Evolutionary conservation across 2,329 filamentous ascomycete genomes (phyloP), one percentile per base, ranked within the genome.

Genomic region (Penicillium sp.): DNA sequence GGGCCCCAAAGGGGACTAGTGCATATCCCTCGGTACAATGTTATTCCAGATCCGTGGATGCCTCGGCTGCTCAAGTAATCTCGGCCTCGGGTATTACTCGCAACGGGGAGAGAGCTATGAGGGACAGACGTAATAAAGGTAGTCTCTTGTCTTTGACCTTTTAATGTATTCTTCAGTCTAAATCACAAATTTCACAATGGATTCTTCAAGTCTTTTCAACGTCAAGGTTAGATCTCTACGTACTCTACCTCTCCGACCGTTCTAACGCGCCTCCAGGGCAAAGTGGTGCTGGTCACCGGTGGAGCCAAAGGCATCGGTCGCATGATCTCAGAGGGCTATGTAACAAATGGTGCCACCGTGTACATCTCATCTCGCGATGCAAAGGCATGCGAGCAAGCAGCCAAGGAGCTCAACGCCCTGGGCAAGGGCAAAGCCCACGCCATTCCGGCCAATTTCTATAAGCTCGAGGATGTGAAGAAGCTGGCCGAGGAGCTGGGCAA

Each of bases 321-420:
- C 61, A 82, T 82, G 80, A 81, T 81, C 44, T 80, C 80, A 1
- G 78, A 82, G 65, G 79, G 78, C 11, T 82, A 78, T 58, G 74
- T 82, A 22, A 73, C 78, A 52, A 82, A 82, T 57, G 80, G 80
- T 26, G 78, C 80, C 6, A 78, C 70, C 12, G 80, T 82, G 47
- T 77, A 81, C 66, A 82, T 82, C 58, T 80, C 80, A n/a, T 78
- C 75, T 10, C 77, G 80, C 46, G 81, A 82, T 67, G 77, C 78
- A 54, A 73, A 75, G 57, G 78, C 81, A 35, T 77, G 80, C 53
- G 75, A 80, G 33, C 66, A 76, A 53, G 79, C 79, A 0, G 70
- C 70, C 28, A 68, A 70, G 4, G 75, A 81, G 52, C 73, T 82
- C 53, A 82, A 82, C 65, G 72, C 73, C 7, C 71, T 82, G 35